These are phyloP conservation scores for Penicillium griseofulvum DNA, from an alignment of 2,329 filamentous ascomycete species.

Conservation along the genomic window DNA sequence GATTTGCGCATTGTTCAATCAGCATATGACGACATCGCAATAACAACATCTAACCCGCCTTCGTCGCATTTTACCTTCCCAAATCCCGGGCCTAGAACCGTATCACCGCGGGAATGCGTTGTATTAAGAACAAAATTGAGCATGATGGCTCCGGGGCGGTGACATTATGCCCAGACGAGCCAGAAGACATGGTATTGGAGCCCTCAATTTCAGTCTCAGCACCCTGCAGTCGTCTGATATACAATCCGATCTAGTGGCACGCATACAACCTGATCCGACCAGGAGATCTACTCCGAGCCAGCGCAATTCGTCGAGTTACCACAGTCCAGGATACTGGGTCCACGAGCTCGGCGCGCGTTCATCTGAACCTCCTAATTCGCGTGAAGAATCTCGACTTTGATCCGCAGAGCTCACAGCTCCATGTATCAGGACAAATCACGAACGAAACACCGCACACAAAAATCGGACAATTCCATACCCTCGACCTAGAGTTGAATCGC, in stretches of 20 bases:
- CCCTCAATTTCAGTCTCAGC: neutral
- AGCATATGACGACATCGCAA: neutral
- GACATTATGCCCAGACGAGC: conserved; percentile 67
- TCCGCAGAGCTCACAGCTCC: conserved; percentile 64
- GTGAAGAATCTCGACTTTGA: conserved; percentile 69
- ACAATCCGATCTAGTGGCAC: conserved; percentile 58
- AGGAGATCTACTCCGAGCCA: conserved; percentile 62
- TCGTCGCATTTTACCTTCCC: neutral
- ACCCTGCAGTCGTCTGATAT: conserved; percentile 6
- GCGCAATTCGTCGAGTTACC: conserved; percentile 65
- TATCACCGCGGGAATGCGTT: conserved; percentile 52
- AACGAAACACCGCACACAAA: conserved; percentile 67
- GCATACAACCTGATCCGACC: conserved; percentile 70
- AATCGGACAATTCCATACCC: conserved; percentile 66
- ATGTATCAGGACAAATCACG: conserved; percentile 64
- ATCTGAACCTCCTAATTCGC: conserved; percentile 62
- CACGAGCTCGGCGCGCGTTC: conserved; percentile 62
- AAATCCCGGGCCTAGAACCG: neutral
- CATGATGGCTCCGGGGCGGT: conserved; percentile 64
- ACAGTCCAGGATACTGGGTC: conserved; percentile 59
- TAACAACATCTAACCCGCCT: neutral
- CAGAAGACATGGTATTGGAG: conserved; percentile 66
- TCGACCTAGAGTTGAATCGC: conserved; percentile 82
- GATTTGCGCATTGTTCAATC: neutral
- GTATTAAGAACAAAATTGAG: conserved; percentile 66